A percentile compares a stretch with the other conserved stretches of the same genome.
Conservation (phyloP, 2,329 filamentous ascomycete species). For the Lizonia empirigonia region DNA sequence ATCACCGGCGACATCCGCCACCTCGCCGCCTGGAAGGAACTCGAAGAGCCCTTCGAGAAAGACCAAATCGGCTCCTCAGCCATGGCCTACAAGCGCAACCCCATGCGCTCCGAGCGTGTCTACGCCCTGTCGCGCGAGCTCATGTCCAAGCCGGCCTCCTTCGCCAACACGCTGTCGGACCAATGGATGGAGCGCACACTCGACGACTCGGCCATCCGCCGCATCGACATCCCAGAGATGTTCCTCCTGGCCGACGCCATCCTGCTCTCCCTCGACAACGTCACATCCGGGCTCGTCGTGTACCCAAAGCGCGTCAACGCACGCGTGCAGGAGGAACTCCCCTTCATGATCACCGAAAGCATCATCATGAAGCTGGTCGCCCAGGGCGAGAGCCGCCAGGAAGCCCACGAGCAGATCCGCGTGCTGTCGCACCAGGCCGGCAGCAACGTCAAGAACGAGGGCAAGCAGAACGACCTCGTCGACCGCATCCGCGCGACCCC, state of each 20-base stretch:
- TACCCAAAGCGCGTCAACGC: slow-evolving; percentile 75
- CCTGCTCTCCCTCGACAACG: slow-evolving; percentile 71
- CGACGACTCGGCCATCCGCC: slow-evolving; percentile 74
- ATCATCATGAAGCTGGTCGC: slow-evolving; percentile 70
- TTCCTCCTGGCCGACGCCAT: slow-evolving; percentile 61
- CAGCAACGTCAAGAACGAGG: slow-evolving; percentile 72
- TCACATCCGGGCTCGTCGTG: slow-evolving; percentile 74
- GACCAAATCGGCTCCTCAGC: slow-evolving; percentile 61
- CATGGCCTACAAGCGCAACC: slow-evolving; percentile 69
- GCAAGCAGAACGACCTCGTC: slow-evolving; percentile 80
- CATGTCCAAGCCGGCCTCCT: slow-evolving; percentile 60
- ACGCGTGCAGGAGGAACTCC: slow-evolving; percentile 72
- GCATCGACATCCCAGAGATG: slow-evolving; percentile 57
- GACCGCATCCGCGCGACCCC: slow-evolving; percentile 72
- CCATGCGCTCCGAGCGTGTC: slow-evolving; percentile 65
- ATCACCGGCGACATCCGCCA: slow-evolving; percentile 78
- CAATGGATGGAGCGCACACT: slow-evolving; percentile 82
- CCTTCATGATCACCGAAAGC: slow-evolving; percentile 78
- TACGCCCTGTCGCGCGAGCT: slow-evolving; percentile 64
- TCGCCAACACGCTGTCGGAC: slow-evolving; percentile 67
- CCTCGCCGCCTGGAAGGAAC: slow-evolving; percentile 76
- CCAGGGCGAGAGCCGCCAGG: slow-evolving; percentile 74
- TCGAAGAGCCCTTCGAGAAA: slow-evolving; percentile 83
- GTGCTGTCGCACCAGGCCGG: slow-evolving; percentile 80
- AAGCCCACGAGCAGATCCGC: slow-evolving; percentile 83